phyloP scores from a whole-genome alignment of 2,329 filamentous ascomycete species.

The Mollisia scopiformis region DNA sequence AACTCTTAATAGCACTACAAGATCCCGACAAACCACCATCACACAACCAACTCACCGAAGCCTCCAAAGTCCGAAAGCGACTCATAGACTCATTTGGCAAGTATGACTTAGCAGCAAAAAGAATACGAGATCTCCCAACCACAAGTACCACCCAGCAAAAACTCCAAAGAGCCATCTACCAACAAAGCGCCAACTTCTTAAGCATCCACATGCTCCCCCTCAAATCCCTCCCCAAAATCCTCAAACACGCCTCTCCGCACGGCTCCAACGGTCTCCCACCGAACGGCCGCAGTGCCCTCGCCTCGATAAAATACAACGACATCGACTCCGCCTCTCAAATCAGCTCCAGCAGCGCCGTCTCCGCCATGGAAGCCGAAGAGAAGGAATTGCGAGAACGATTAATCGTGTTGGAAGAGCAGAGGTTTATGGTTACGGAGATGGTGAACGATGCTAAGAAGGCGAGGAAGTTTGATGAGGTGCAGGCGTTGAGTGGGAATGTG shows the following conservation, averaged over 20 bases:
- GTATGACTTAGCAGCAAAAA: constrained; percentile 69
- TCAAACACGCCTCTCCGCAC: constrained; percentile 62
- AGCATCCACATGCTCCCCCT: constrained; percentile 77
- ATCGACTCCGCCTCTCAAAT: constrained; percentile 50
- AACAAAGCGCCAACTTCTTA: constrained; percentile 70
- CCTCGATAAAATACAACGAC: constrained; percentile 61
- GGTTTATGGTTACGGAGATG: constrained; percentile 74
- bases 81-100: constrained; percentile 74
- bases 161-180: constrained; percentile 70
- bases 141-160: constrained; percentile 64
- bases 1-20: constrained; percentile 64
- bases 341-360: constrained; percentile 61
- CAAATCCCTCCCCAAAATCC: constrained; percentile 60
- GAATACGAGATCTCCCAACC: constrained; percentile 69
- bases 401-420: constrained; percentile 73
- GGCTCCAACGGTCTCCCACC: constrained; percentile 39
- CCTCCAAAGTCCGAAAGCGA: constrained; percentile 70
- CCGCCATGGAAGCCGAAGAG: constrained; percentile 69
- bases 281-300: constrained; percentile 46
- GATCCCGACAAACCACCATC: constrained; percentile 58
- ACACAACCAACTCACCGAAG: constrained; percentile 62
- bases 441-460: constrained; percentile 68
- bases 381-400: constrained; percentile 68
- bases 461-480: constrained; percentile 71
- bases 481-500: constrained; percentile 63